Percentiles rank a stretch among this genome's conserved stretches.
These are phyloP conservation scores for Ogataea wickerhamii DNA, from an alignment of 805 yeast species.

Conservation along the genomic window DNA sequence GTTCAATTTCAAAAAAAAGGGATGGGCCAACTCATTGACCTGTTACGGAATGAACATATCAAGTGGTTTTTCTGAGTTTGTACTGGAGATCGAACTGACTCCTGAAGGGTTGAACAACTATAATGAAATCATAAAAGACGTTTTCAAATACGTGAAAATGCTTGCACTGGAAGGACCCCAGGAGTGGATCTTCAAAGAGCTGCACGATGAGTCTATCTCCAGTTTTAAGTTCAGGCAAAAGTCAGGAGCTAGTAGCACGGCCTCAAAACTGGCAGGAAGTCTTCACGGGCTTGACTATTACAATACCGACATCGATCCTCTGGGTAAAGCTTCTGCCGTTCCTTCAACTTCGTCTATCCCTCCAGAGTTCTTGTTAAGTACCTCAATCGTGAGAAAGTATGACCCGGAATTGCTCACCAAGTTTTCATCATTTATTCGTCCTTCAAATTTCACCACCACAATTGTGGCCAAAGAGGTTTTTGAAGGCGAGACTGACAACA, in stretches of 20 bases:
- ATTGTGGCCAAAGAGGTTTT: conserved; percentile 49
- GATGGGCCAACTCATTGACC: conserved; percentile 78
- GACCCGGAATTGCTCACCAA: conserved; percentile 51
- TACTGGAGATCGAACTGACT: conserved; percentile 74
- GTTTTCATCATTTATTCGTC: conserved; percentile 46
- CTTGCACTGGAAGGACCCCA: conserved; percentile 58
- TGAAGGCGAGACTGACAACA: conserved; percentile 42
- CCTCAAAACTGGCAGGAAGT: conserved; percentile 42
- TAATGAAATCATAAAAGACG: conserved; percentile 51
- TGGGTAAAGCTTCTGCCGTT: background rate
- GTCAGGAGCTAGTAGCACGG: conserved; percentile 65
- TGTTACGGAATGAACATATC: conserved; percentile 69
- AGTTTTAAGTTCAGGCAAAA: conserved; percentile 82
- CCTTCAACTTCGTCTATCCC: conserved; percentile 45
- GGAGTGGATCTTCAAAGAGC: conserved; percentile 77
- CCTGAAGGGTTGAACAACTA: conserved; percentile 64
- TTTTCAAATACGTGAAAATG: conserved; percentile 74
- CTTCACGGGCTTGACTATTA: conserved; percentile 26
- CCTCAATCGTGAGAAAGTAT: conserved; percentile 52
- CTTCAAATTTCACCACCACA: conserved; percentile 57
- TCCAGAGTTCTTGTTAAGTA: conserved; percentile 55
- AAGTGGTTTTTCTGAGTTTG: conserved; percentile 62
- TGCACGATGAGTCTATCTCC: conserved; percentile 61
- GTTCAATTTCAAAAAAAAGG: conserved; percentile 60
- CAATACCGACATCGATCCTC: conserved; percentile 19